Base-by-base conservation (phyloP, 805 yeast species). In the Pichia deserticola region DNA sequence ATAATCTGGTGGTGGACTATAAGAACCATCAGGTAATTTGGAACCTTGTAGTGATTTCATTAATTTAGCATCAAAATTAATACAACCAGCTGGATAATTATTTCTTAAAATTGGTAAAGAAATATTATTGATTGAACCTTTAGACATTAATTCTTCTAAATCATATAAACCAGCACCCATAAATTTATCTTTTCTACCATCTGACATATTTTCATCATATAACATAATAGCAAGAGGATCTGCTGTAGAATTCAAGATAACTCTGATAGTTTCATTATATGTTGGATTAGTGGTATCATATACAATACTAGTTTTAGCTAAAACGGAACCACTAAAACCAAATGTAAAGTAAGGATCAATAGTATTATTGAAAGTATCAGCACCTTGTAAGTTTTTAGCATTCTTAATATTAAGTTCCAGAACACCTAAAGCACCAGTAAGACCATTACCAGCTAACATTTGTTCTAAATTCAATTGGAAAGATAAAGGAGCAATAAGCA, bases 401-500 rank as follows among this genome's bases (percentile, higher is more conserved):
- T 77, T 71, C 58, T 82, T 80, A 37, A 85, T 72, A 32, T 76
- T 79, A 40, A 93, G 66, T 41, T 83, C 84, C 54, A 93, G 69
- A 34, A 93, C 86, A 69, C 99, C 99, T 57, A 89, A 75, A 7
- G 98, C 84, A 36, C 92, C 79, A 60, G 83, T 83, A 48, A 80
- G 66, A 42, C 92, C 83, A 52, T 81, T 78, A 61, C 97, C 96
- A 25, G 95, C 84, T 58, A 92, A 67, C 63, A 93, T 71, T 69
- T 89, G 97, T 63, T 95, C 96, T 42, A 93, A 77, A 60, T 95
- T 93, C 63, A 93, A 71, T 71, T 93, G 96, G 74, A 90, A 86
- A 4, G 97, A 89, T 55, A 93, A 82, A 12, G 99, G 99, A 42
- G 86, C 75, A 60, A 88, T 85, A 44, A 92, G 62, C 72, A 93